These are phyloP conservation scores for Rhizopogon vesiculosus DNA, from an alignment of 768 basidiomycete species.

Conservation along the genomic window DNA sequence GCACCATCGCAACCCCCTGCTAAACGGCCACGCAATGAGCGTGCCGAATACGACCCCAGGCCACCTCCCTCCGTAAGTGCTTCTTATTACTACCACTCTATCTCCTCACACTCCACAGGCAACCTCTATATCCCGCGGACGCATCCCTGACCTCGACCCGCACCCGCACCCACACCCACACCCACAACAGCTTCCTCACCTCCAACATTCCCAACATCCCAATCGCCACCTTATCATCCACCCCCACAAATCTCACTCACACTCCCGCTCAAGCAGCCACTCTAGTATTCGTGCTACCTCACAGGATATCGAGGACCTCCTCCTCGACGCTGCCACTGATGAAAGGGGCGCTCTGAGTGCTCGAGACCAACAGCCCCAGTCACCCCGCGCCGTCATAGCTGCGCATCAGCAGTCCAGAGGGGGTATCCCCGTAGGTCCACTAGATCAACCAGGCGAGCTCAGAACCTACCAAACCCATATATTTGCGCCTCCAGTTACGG, in stretches of 20 bases:
- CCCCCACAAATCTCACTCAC: slow-evolving; percentile 5
- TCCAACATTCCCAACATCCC: slow-evolving; percentile 11
- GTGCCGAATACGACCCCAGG: slow-evolving; percentile 26
- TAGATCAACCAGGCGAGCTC: slow-evolving; percentile 31
- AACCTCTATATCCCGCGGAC: slow-evolving; percentile 8
- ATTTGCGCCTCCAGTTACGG: slow-evolving; percentile 69
- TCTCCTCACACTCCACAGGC: slow-evolving; percentile 7
- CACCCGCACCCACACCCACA: slow-evolving; percentile 7
- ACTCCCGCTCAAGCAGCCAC: slow-evolving; percentile 30
- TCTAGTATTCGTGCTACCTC: slow-evolving; percentile 31
- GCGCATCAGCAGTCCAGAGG: slow-evolving; percentile 28
- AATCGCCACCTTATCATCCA: slow-evolving; percentile 5
- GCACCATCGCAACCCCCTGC: slow-evolving; percentile 40
- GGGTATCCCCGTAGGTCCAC: slow-evolving; percentile 22
- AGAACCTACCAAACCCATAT: slow-evolving; percentile 60
- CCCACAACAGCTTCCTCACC: slow-evolving; percentile 15
- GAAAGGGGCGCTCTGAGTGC: slow-evolving; percentile 21
- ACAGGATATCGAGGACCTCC: slow-evolving; percentile 40
- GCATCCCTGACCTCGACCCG: slow-evolving; percentile 16
- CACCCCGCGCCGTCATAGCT: slow-evolving; percentile 21
- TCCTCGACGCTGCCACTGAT: slow-evolving; percentile 40
- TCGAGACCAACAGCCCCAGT: slow-evolving; percentile 26
- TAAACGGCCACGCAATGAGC: slow-evolving; percentile 42
- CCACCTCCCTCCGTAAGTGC: slow-evolving; percentile 1
- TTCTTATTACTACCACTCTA: background rate